phyloP scores from a whole-genome alignment of 176 grass and related monocot genomes.

The Oryza meyeriana region DNA sequence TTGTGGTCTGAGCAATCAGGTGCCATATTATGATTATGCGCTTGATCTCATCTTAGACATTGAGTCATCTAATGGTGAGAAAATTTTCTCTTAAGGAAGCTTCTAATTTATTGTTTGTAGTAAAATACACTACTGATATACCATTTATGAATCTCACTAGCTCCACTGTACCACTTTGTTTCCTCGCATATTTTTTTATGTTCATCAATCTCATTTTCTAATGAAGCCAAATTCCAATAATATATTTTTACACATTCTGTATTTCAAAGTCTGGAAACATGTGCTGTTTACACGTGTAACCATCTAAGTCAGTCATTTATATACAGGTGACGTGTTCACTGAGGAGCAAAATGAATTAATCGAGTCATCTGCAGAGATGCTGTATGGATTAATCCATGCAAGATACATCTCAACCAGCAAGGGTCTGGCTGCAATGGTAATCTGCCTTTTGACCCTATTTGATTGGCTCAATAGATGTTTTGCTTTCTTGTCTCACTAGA shows the following conservation, averaged over 20 bases:
- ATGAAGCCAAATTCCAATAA: slow-evolving; percentile 15
- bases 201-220: slow-evolving; percentile 18
- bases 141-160: slow-evolving; percentile 5
- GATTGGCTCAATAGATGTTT: background rate
- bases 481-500: background rate
- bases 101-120: background rate
- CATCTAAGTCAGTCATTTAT: slow-evolving; percentile 18
- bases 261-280: slow-evolving; percentile 11
- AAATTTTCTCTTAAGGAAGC: slow-evolving; percentile 18
- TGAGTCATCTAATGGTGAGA: slow-evolving; percentile 88
- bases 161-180: background rate
- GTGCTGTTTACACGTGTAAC: slow-evolving; percentile 11
- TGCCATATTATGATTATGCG: slow-evolving; percentile 94
- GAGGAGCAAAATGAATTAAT: slow-evolving; percentile 96
- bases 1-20: slow-evolving; percentile 90
- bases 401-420: slow-evolving; percentile 93
- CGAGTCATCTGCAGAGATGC: slow-evolving; percentile 96
- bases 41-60: slow-evolving; percentile 97
- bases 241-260: background rate
- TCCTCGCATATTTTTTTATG: slow-evolving; percentile 19
- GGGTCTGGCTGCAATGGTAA: slow-evolving; percentile 96
- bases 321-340: slow-evolving; percentile 80
- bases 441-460: slow-evolving; percentile 21
- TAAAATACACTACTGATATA: background rate
- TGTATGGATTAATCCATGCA: slow-evolving; percentile 93